Evolutionary conservation across 129 eudicot genomes (phyloP).

Genomic region (Arctium minus): DNA sequence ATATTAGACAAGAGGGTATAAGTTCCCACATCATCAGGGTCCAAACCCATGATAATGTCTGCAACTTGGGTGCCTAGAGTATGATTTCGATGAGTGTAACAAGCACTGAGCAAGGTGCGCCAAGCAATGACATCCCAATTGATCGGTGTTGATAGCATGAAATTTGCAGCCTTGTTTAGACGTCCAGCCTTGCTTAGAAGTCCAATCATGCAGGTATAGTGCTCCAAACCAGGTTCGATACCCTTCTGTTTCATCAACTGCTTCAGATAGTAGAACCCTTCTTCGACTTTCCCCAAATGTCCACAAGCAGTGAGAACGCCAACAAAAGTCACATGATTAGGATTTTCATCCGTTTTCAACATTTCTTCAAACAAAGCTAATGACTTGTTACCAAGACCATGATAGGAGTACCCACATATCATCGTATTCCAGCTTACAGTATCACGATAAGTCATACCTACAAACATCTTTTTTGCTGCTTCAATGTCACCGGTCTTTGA

Average conservation of each 20-base stretch:
- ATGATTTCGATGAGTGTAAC: background rate
- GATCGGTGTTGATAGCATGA: background rate
- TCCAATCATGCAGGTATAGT: background rate
- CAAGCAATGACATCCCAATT: background rate
- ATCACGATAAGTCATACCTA: slow-evolving; percentile 28
- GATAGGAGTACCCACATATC: slow-evolving; percentile 47
- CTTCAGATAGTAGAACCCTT: slow-evolving; percentile 47
- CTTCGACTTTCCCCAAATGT: slow-evolving; percentile 45
- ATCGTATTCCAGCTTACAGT: slow-evolving; percentile 40
- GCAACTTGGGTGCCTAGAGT: background rate
- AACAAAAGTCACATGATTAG: slow-evolving; percentile 45
- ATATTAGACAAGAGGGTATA: background rate
- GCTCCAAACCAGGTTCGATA: slow-evolving; percentile 33
- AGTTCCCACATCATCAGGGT: slow-evolving; percentile 2
- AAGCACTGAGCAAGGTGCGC: background rate
- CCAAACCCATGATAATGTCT: background rate
- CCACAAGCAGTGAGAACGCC: slow-evolving; percentile 58
- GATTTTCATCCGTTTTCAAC: slow-evolving; percentile 35
- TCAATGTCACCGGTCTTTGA: slow-evolving; percentile 38
- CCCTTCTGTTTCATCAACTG: slow-evolving; percentile 43
- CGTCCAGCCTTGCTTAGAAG: slow-evolving; percentile 2
- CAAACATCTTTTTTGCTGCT: slow-evolving; percentile 36
- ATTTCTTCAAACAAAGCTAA: slow-evolving; percentile 37
- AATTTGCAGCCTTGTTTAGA: background rate
- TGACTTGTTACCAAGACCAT: slow-evolving; percentile 56